Conservation (phyloP, 164 flowering plant species). For the Buxus sempervirens region DNA sequence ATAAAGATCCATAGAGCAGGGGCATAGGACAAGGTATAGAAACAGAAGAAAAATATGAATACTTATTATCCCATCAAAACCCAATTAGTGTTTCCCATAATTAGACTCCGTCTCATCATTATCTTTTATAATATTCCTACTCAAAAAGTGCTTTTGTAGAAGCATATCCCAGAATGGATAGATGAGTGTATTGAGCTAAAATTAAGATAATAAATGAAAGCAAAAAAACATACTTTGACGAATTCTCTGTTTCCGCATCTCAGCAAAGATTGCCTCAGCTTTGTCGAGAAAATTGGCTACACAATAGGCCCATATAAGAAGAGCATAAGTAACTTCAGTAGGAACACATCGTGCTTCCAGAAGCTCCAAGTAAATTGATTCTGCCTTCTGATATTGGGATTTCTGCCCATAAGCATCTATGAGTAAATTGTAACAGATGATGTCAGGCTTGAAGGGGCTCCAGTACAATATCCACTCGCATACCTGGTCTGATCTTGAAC, state of each 20-base stretch:
- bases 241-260: conserved; percentile 55
- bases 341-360: conserved; percentile 64
- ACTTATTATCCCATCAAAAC: not conserved
- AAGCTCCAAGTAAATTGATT: conserved; percentile 59
- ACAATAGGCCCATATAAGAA: conserved; percentile 72
- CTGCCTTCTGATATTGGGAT: conserved; percentile 51
- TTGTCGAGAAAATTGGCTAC: conserved; percentile 48
- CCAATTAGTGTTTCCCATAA: no score
- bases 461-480: conserved; percentile 74
- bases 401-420: conserved; percentile 83
- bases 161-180: not conserved
- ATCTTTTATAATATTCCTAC: no score
- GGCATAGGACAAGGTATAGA: not conserved
- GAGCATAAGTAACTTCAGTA: conserved; percentile 85
- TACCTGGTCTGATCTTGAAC: conserved; percentile 36
- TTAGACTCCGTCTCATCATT: no score
- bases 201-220: not conserved
- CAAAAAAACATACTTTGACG: conserved; percentile 49
- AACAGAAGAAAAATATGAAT: not conserved
- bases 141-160: no score
- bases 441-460: conserved; percentile 75
- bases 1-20: not conserved
- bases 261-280: conserved; percentile 74
- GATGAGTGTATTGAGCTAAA: not conserved
- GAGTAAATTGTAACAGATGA: conserved; percentile 78